phyloP scores from a whole-genome alignment of 495 filamentous ascomycete species.

The Choiromyces venosus region DNA sequence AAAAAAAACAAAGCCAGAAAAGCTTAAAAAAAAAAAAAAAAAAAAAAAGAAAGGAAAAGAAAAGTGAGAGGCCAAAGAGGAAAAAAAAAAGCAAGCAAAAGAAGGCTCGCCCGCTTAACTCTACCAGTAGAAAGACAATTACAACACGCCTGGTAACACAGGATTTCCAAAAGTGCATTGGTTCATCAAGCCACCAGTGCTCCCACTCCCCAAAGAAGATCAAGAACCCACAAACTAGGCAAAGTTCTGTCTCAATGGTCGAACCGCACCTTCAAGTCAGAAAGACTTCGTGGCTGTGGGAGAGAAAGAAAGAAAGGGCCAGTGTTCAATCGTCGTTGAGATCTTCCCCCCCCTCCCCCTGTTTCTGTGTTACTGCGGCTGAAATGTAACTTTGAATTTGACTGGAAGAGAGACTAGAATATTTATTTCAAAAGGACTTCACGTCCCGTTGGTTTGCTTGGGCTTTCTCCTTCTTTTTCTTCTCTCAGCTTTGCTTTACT shows the following conservation, averaged over 20 bases:
- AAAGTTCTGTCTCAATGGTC: constrained; percentile 1
- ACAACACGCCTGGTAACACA: background rate
- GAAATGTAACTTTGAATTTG: background rate
- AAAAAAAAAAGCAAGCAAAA: background rate
- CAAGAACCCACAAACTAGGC: background rate
- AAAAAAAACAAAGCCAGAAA: background rate
- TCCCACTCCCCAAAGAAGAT: background rate
- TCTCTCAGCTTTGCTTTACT: background rate
- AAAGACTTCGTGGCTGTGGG: background rate
- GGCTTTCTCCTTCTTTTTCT: background rate
- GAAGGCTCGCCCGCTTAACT: too few relatives aligned
- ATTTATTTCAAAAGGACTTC: background rate
- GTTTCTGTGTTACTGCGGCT: background rate
- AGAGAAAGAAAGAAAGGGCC: too few relatives aligned
- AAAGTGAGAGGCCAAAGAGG: too few relatives aligned
- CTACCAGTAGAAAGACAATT: too few relatives aligned
- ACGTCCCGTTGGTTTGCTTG: background rate
- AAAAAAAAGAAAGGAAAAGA: background rate
- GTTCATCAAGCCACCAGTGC: background rate
- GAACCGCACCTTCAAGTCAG: background rate
- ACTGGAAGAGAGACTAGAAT: background rate
- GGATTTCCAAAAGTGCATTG: background rate
- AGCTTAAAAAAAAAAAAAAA: too few relatives aligned
- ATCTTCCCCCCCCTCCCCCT: too few relatives aligned
- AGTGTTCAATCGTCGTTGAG: background rate